Evolutionary conservation across 2,329 filamentous ascomycete genomes (phyloP), one percentile per base, ranked within the genome.

Genomic region (Microcyclosporella mali): DNA sequence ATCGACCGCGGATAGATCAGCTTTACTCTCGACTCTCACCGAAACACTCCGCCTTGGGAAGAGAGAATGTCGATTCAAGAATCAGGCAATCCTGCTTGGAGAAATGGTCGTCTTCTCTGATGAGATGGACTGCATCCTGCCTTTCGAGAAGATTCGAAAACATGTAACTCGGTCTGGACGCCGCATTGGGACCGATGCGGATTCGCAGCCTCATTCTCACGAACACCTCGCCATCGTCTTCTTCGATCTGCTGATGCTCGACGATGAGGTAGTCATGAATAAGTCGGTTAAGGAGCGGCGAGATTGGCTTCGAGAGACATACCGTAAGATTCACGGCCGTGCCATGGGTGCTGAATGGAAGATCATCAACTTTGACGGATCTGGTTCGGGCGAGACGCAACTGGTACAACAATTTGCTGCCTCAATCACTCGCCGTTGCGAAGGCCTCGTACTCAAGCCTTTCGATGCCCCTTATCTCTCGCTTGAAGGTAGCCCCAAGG

Each of bases 81-180:
- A 66, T 6, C 74, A 75, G 4, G 94, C 86, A 53, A 90, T 95
- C 33, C 63, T 95, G 1, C 84, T 95, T 57, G 88, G 86, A 2
- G 89, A 95, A 58, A 68, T 95, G 41, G 73, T 92, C 4, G 82
- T 90, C 1, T 94, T 82, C 63, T 85, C 78, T 58, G 81, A 87
- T 39, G 68, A 71, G 65, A 71, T 82, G 33, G 65, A 74, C 16
- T 75, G 71, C 29, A 79, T 94, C 2, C 66, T 88, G 33, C 80
- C 81, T 1, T 95, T 95, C 54, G 80, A 92, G 53, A 85, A 87
- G 55, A 83, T 95, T 46, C 77, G 88, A 34, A 89, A 87, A 53
- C 84, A 94, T 56, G 77, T 95, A 18, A 72, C 76, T 6, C 77
- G 88, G 31, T 83, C 85, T 34, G 88, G 88, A 1, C 70, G 71